Base-by-base conservation (phyloP, 2,329 filamentous ascomycete species). In the Verticillium nonalfalfae region DNA sequence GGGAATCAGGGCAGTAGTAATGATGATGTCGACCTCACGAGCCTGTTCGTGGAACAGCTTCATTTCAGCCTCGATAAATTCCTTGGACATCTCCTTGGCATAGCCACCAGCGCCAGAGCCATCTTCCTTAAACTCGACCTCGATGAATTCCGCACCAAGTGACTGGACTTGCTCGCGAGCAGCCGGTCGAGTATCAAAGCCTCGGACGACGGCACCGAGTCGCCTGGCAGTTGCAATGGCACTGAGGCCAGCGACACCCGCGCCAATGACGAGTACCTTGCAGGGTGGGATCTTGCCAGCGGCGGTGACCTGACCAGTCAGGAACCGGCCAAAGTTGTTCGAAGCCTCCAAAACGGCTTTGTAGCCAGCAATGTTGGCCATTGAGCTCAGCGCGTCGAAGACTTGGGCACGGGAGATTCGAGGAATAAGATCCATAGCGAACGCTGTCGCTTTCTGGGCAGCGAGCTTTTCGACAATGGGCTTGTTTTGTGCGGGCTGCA, bases 331-430 rank as follows among this genome's bases (percentile, higher is more conserved):
- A 74, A 96, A 97, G 65, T 90, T 87, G 74, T 96, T 96, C 14
- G 91, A 93, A 1, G 92, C 93, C 74, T 96, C 92, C 54, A 96
- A 79, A 1, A 96, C 91, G 50, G 92, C 93, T 75, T 96, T 96
- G 77, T 97, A 97, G 0, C 93, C 93, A 26, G 92, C 91, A 76
- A 96, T 96, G 68, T 96, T 96, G 63, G 93, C 92, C 93, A 96
- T 96, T 10, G 90, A 95, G 73, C 91, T 93, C 61, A 96, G 80
- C 0, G 91, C 92, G 75, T 96, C 92, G 68, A 96, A 96, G 0
- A 90, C 87, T 72, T 96, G 93, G 1, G 93, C 92, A 56, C 93
- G 85, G 1, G 92, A 96, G 68, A 96, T 96, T 50, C 93, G 87
- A 15, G 93, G 93, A 59, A 97, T 89, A 86, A 93, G 89, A 71